phyloP scores from a whole-genome alignment of 495 filamentous ascomycete species.

The Tetracladium setigerum region DNA sequence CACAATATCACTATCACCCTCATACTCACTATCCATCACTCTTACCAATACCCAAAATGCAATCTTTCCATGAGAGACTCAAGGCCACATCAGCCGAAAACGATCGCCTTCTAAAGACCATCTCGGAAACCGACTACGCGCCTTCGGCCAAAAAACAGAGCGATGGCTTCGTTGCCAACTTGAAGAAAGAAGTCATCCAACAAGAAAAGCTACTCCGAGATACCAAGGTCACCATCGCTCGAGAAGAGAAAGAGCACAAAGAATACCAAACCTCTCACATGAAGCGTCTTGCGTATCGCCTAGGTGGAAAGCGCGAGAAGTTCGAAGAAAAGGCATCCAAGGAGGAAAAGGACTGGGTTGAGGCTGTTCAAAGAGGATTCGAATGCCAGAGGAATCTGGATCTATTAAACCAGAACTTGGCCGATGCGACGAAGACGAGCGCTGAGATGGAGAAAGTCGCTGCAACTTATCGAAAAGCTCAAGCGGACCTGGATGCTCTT shows the following conservation, averaged over 20 bases:
- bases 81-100: conserved; percentile 4
- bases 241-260: conserved; percentile 39
- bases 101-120: conserved; percentile 4
- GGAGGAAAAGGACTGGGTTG: conserved; percentile 42
- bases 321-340: conserved; percentile 34
- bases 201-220: conserved; percentile 13
- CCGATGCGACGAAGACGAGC: conserved; percentile 18
- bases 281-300: conserved; percentile 35
- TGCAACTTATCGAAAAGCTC: conserved; percentile 26
- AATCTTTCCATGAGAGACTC: conserved; percentile 3
- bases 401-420: conserved; percentile 21
- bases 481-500: conserved; percentile 30
- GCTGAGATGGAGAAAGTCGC: conserved; percentile 21
- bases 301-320: conserved; percentile 32
- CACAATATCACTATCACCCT: not conserved
- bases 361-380: conserved; percentile 32
- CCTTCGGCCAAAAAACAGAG: conserved; percentile 30
- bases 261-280: conserved; percentile 39
- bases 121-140: conserved; percentile 29
- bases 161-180: conserved; percentile 28
- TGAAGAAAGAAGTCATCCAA: conserved; percentile 25
- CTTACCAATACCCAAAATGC: not conserved
- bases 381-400: conserved; percentile 28
- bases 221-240: conserved; percentile 16
- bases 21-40: not conserved